A percentile compares a stretch with the other conserved stretches of the same genome.
Conservation (phyloP, 140 eudicot genomes). For the Ambrosia hybrid region DNA sequence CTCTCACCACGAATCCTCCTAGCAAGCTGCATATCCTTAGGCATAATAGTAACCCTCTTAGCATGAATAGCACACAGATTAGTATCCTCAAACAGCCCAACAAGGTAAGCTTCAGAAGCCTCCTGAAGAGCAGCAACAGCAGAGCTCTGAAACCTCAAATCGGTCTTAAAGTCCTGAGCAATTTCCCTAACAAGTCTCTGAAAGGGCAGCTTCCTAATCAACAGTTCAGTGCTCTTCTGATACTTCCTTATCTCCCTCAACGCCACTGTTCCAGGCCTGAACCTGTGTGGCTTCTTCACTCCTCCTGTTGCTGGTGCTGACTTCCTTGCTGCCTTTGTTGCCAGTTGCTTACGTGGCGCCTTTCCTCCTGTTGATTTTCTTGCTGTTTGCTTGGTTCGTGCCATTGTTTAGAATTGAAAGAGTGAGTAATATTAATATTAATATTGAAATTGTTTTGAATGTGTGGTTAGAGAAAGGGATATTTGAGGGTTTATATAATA, state of each 20-base stretch:
- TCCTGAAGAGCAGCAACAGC: slow-evolving; percentile 70
- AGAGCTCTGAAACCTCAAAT: slow-evolving; percentile 66
- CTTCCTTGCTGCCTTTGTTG: slow-evolving; percentile 62
- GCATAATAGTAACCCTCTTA: slow-evolving; percentile 61
- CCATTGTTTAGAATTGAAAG: slow-evolving; percentile 29
- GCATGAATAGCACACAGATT: slow-evolving; percentile 54
- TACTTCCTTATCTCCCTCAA: slow-evolving; percentile 54
- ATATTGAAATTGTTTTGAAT: too few relatives aligned
- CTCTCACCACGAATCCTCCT: slow-evolving; percentile 56
- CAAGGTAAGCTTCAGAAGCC: slow-evolving; percentile 60
- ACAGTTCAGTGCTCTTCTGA: slow-evolving; percentile 55
- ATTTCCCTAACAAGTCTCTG: slow-evolving; percentile 69
- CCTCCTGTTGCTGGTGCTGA: slow-evolving; percentile 83
- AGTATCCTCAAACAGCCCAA: slow-evolving; percentile 60
- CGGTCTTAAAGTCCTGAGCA: slow-evolving; percentile 73
- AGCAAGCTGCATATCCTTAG: slow-evolving; percentile 65
- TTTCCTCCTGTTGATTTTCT: slow-evolving; percentile 76
- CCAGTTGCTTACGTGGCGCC: slow-evolving; percentile 68
- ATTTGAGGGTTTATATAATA: too few relatives aligned
- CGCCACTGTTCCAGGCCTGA: slow-evolving; percentile 61
- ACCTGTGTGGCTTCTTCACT: slow-evolving; percentile 69
- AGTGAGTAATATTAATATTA: too few relatives aligned
- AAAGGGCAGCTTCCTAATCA: slow-evolving; percentile 51
- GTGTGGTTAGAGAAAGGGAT: too few relatives aligned
- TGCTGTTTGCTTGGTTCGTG: slow-evolving; percentile 72